Evolutionary conservation across 225 moss, liverwort and hornwort species (phyloP), one percentile per base, ranked within the genome.

Genomic region (Thuidium tamariscinum): DNA sequence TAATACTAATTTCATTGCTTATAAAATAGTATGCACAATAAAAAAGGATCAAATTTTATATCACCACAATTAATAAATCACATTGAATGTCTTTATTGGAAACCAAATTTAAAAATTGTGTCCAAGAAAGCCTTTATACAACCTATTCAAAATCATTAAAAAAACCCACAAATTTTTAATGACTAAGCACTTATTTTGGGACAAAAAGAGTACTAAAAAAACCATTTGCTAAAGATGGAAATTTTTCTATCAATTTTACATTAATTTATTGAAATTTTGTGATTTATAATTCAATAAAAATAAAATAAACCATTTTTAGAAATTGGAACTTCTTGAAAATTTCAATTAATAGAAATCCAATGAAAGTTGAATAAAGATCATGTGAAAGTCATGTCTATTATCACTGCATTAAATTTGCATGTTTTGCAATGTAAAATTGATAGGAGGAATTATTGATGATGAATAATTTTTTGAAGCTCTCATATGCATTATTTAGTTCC

Each of bases 101-200:
- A 44, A 9, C 5, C 27, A 44, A 44, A 29, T 25, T 41, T 27
- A 2, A 44, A 27, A 44, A 9, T 42, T 1, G 6, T 44, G 10
- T 0, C 5, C 5, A 5, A 2, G 0, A 70, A 26, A 26, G 8
- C 9, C 1, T 70, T 7, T 8, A 26, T 26, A 26, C 13, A 69
- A 44, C 2, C 27, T 71, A 71, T 3, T 71, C 16, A 44, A 71
- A 71, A 29, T 27, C 16, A 44, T 44, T 71, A 13, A 23, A 7
- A 6, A 70, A 42, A 27, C 9, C 3, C 42, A 1, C n/a, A 16
- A 41, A 25, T 27, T 16, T 71, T 16, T 2, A 27, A 27, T 34
- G 8, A n/a, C n/a, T 16, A 71, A 42, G 9, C 5, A 16, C 2
- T 27, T 71, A 16, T 16, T 44, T 41, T 5, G 41, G 41, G 2